Evolutionary conservation across 2,329 filamentous ascomycete genomes (phyloP).

Genomic region (Alternaria atra): DNA sequence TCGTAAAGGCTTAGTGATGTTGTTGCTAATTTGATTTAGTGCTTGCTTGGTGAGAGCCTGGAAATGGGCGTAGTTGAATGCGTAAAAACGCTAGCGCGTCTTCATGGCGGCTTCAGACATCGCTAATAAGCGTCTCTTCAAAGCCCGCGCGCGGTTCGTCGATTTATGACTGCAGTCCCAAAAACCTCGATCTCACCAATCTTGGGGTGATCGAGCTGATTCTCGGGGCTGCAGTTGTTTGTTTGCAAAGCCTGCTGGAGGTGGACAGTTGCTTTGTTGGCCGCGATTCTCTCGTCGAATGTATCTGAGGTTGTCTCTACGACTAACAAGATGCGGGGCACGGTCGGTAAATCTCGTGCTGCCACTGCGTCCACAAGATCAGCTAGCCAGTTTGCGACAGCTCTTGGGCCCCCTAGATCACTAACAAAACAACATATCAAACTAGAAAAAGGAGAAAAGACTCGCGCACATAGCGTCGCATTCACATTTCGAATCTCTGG

Average conservation of each 20-base stretch:
- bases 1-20: conserved; percentile 12
- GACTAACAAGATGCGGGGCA: conserved; percentile 32
- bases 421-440: conserved; percentile 9
- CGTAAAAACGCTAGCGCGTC: not conserved
- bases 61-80: conserved; percentile 23
- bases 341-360: not conserved
- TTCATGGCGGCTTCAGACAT: not conserved
- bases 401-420: conserved; percentile 1
- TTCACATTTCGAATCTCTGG: not conserved
- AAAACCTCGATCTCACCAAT: conserved; percentile 11
- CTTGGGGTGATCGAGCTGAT: not conserved
- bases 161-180: conserved; percentile 8
- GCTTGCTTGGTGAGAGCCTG: not conserved
- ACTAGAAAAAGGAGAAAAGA: conserved; percentile 9
- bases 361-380: not conserved
- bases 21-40: not conserved
- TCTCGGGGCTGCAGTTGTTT: not conserved
- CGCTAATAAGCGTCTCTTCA: conserved; percentile 8
- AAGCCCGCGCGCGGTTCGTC: not conserved
- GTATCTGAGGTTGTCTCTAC: conserved; percentile 27
- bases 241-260: not conserved
- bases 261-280: conserved; percentile 1
- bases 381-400: conserved; percentile 6
- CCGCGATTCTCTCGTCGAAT: conserved; percentile 25
- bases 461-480: not conserved